Base-by-base conservation (phyloP, 2,329 filamentous ascomycete genomes). In the Fonsecaea pugnacius region DNA sequence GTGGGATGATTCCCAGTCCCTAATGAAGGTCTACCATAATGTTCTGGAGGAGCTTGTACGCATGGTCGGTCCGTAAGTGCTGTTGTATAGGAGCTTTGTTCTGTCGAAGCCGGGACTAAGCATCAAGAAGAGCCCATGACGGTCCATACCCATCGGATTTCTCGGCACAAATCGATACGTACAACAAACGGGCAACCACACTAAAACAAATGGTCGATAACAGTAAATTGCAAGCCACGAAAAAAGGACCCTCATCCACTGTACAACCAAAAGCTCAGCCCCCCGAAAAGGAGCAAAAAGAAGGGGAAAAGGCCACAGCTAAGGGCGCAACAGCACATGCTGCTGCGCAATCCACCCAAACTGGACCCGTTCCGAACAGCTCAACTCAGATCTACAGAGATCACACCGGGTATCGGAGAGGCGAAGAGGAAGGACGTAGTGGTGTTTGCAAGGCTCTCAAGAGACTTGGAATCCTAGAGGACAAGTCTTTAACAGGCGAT, bases 371-470 rank as follows among this genome's bases (percentile, higher is more conserved):
- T 5, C 21, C 30, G 24, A 24, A 12, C 3, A 33, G 9, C 24
- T n/a, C 50, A 8, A 53, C 27, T 8, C 18, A 30, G 14, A 16
- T 24, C 21, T 38, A 57, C 14, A 10, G 14, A 8, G 35, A 57
- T n/a, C 38, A 33, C 18, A 35, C 53, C 3, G 53, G 53, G 5
- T 38, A 57, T 14, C 40, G n/a, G 40, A 24, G 53, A 33, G 53
- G 53, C 21, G 10, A 21, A 24, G 38, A 38, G 24, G 53, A 57
- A 57, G 53, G 53, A 18, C 53, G 53, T 33, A 27, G 18, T 10
- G n/a, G 12, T 33, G 53, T 43, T 38, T 57, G 53, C 36, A 16
- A 57, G 10, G 27, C 33, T 9, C 21, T 57, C 18, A 57, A 57
- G 36, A 33, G 35, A 40, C 32, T 57, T n/a, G 27, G 38, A n/a